Conservation (phyloP, 179 eudicot genomes). For the Sideroxylon spinosum region DNA sequence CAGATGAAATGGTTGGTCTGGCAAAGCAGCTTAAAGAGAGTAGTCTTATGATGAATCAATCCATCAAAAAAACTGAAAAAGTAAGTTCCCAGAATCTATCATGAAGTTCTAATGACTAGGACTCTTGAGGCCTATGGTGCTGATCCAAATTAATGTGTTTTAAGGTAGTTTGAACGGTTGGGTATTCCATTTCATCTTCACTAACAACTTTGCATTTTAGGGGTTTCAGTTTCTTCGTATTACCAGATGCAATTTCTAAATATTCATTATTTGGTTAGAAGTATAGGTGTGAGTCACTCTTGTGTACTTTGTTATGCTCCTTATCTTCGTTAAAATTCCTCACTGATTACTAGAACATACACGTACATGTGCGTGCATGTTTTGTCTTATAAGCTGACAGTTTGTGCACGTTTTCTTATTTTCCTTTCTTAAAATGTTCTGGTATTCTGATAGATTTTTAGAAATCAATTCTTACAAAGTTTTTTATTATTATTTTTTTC, state of each 20-base stretch:
- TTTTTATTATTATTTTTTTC: too few species aligned
- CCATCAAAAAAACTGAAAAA: constrained; percentile 73
- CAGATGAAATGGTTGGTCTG: constrained; percentile 89
- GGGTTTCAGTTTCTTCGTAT: background rate
- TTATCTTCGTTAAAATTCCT: background rate
- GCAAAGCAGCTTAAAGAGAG: constrained; percentile 87
- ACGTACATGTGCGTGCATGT: background rate
- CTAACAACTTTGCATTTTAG: background rate
- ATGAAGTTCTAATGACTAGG: background rate
- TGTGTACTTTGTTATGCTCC: background rate
- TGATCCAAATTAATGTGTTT: too few species aligned
- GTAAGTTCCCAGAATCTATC: constrained; percentile 31
- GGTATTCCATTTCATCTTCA: background rate
- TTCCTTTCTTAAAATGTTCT: too few species aligned
- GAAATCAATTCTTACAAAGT: too few species aligned
- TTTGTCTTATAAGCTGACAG: background rate
- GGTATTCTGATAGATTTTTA: too few species aligned
- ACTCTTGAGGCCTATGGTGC: background rate
- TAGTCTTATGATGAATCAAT: constrained; percentile 73
- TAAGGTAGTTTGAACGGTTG: too few species aligned
- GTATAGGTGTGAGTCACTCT: background rate
- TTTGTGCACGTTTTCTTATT: background rate
- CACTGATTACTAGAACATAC: background rate
- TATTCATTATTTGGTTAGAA: background rate
- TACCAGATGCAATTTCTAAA: background rate